Evolutionary conservation across 129 eudicot genomes (phyloP).

Genomic region (Kitagawia praeruptora): DNA sequence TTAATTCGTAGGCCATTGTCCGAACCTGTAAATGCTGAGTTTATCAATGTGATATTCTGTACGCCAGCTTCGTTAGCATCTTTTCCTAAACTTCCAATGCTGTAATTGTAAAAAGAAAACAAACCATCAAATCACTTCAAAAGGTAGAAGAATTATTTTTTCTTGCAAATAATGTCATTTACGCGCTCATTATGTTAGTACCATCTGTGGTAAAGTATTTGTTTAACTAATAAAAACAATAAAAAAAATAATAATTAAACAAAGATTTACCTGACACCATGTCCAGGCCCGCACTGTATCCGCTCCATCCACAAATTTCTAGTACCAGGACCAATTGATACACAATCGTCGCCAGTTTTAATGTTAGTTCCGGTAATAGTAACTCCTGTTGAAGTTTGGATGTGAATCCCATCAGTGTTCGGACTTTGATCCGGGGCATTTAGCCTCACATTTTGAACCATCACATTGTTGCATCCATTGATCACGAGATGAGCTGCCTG

Average conservation of each 20-base stretch:
- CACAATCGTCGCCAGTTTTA: slow-evolving; percentile 68
- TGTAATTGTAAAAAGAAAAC: slow-evolving; percentile 5
- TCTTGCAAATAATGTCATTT: too few species aligned
- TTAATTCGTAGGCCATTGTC: slow-evolving; percentile 74
- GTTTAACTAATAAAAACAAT: too few species aligned
- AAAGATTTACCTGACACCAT: slow-evolving; percentile 53
- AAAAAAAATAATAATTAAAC: neutral
- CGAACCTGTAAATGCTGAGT: slow-evolving; percentile 46
- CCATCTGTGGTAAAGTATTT: neutral
- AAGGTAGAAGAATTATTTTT: too few species aligned
- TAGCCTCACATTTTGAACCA: slow-evolving; percentile 31
- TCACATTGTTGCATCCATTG: slow-evolving; percentile 43
- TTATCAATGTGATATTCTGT: slow-evolving; percentile 49
- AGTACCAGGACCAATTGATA: slow-evolving; percentile 76
- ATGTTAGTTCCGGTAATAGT: slow-evolving; percentile 36
- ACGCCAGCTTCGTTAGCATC: slow-evolving; percentile 57
- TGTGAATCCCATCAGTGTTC: slow-evolving; percentile 72
- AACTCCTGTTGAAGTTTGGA: slow-evolving; percentile 57
- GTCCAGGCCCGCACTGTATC: slow-evolving; percentile 79
- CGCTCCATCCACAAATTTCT: slow-evolving; percentile 57
- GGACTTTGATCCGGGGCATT: slow-evolving; percentile 66
- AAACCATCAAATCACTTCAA: neutral
- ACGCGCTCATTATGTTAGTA: too few species aligned
- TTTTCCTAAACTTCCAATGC: slow-evolving; percentile 75
- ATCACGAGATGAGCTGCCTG: slow-evolving; percentile 48